Base-by-base conservation (phyloP, 305 asterid species). In the Fraxinus latifolia region DNA sequence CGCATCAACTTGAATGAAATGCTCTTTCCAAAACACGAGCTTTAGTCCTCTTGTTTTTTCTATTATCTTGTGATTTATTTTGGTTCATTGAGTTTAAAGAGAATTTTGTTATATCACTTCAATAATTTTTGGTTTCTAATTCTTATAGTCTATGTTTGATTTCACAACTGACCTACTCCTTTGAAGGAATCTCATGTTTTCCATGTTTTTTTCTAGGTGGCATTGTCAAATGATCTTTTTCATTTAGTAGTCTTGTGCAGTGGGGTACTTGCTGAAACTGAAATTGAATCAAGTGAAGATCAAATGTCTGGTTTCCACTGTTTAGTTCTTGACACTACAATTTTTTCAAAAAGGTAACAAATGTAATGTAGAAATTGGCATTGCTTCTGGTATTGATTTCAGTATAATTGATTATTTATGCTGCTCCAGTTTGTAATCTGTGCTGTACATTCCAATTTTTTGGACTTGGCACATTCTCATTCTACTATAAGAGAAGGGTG, bases 281-380 rank as follows among this genome's bases (percentile, higher is more conserved):
- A 82, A 36, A 36, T 77, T 68, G 86, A 87, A 82, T 89, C 86
- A 87, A 86, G 84, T 81, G 90, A 44, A 31, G 70, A 82, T 80
- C 86, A 81, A 78, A 79, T 79, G 75, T 70, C 89, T 86, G 96
- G 96, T 84, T 76, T 87, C 74, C 94, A 92, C 83, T 88, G 95
- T 87, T 84, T 94, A 79, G 92, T 92, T 81, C 95, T 96, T 67
- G 93, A 94, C 88, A 91, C 95, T 89, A 83, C 96, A 83, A 94
- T 94, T 77, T 94, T 96, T 79, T 85, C 83, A 85, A 89, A 90
- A 85, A 90, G 99, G 99, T 96, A 90, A 86, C 65, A 3, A 67
- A 74, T n/a, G 1, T 39, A 47, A 25, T 37, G 50, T 19, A 17
- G 79, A 47, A 74, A 21, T 5, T 14, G 37, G 34, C 12, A 37